Conservation (phyloP, 352 stramenopile species). For the Peronospora destructor region DNA sequence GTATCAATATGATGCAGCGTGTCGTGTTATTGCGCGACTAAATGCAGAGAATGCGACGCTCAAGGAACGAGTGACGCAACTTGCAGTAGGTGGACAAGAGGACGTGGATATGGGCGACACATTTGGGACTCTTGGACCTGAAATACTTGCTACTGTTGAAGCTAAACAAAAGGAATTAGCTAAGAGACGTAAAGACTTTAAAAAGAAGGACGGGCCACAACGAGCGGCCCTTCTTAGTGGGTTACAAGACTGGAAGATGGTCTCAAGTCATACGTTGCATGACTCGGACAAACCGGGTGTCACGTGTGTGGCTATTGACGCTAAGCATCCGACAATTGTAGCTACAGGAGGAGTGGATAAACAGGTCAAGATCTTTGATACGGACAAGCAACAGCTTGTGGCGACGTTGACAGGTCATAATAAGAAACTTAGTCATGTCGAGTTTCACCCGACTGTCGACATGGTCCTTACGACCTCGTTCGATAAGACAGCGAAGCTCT, state of each 20-base stretch:
- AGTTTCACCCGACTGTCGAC: constrained; percentile 68
- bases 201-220: constrained; percentile 52
- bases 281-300: constrained; percentile 67
- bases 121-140: constrained; percentile 22
- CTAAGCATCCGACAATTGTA: constrained; percentile 40
- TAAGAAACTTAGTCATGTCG: constrained; percentile 77
- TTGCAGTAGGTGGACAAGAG: constrained; percentile 21
- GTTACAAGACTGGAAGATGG: constrained; percentile 28
- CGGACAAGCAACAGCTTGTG: constrained; percentile 55
- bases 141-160: constrained; percentile 50
- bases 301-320: constrained; percentile 50
- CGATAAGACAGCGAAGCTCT: constrained; percentile 83
- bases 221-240: constrained; percentile 34
- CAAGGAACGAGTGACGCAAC: constrained; percentile 26
- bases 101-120: constrained; percentile 44
- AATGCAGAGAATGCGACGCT: constrained; percentile 68
- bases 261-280: constrained; percentile 62
- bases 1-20: constrained; percentile 95
- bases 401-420: constrained; percentile 74
- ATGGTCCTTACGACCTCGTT: constrained; percentile 61
- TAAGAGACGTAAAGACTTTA: constrained; percentile 67
- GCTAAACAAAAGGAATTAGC: constrained; percentile 63
- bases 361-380: constrained; percentile 77
- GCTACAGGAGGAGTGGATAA: constrained; percentile 82
- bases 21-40: constrained; percentile 91